phyloP scores from a whole-genome alignment of 768 basidiomycete species.

The Phanerochaete carnosa region DNA sequence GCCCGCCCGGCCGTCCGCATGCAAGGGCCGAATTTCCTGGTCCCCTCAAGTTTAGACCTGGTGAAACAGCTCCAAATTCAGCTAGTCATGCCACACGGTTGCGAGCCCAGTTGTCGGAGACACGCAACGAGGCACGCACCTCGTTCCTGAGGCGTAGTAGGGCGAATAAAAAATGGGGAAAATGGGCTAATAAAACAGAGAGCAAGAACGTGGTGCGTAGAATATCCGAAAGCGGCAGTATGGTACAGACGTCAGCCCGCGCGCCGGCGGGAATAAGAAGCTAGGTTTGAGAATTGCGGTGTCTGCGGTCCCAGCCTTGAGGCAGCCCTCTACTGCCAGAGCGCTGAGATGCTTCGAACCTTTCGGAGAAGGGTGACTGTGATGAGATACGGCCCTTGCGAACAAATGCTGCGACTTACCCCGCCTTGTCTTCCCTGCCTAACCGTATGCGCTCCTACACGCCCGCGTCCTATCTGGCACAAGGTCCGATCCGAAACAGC shows the following conservation, averaged over 20 bases:
- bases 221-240: conserved; percentile 6
- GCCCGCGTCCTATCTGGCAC: conserved; percentile 5
- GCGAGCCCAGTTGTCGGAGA: neutral
- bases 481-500: conserved; percentile 13
- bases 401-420: conserved; percentile 7
- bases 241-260: conserved; percentile 6
- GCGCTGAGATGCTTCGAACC: conserved; percentile 4
- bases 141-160: neutral
- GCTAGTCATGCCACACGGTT: neutral
- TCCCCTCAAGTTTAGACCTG: neutral
- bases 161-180: neutral
- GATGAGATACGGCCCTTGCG: neutral
- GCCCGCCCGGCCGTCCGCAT: conserved; percentile 10
- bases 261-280: neutral
- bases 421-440: conserved; percentile 2
- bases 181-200: neutral
- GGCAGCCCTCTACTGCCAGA: neutral
- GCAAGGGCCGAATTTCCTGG: conserved; percentile 1
- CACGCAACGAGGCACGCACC: neutral
- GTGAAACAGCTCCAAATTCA: neutral
- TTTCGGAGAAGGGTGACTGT: conserved; percentile 1
- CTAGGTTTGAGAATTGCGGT: neutral
- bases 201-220: neutral
- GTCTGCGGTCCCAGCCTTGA: conserved; percentile 3
- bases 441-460: neutral